These are phyloP conservation scores for Sarocladium kiliense DNA, from an alignment of 2,329 filamentous ascomycete species.

Conservation along the genomic window DNA sequence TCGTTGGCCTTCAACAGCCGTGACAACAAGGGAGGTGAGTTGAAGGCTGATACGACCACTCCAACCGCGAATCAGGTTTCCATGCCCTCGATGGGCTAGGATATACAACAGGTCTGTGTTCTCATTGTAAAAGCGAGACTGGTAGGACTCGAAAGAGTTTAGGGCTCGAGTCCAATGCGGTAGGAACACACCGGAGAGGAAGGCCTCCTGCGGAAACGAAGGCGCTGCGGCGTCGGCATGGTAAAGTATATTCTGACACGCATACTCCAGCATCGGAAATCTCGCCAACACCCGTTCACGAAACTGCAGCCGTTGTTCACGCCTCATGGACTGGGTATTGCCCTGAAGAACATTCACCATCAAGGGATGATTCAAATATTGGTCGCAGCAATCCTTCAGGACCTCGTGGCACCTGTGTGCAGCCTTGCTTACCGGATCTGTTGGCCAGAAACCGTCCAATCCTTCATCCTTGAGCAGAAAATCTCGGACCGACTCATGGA, in stretches of 20 bases:
- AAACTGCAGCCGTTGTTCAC: too few species aligned
- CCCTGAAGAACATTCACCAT: too few species aligned
- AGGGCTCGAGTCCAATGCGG: neutral
- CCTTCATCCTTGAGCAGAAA: constrained; percentile 31
- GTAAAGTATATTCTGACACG: neutral
- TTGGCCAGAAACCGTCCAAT: constrained; percentile 23
- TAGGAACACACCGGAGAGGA: neutral
- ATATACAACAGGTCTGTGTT: neutral
- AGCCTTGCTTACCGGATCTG: constrained; percentile 9
- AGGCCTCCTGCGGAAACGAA: neutral
- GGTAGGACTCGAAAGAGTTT: neutral
- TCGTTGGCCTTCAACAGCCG: neutral
- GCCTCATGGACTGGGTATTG: too few species aligned
- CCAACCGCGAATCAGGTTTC: neutral
- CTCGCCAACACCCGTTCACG: neutral
- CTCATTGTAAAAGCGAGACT: neutral
- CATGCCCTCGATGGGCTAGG: neutral
- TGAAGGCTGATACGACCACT: neutral
- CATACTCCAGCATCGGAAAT: neutral
- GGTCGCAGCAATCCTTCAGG: neutral
- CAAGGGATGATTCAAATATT: neutral
- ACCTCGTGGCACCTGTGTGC: neutral
- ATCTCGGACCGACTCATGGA: constrained; percentile 35
- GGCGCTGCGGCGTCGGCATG: neutral
- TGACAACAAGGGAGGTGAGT: neutral